Evolutionary conservation across 1,284 basidiomycete genomes (phyloP).

Genomic region (Trametes sp.): DNA sequence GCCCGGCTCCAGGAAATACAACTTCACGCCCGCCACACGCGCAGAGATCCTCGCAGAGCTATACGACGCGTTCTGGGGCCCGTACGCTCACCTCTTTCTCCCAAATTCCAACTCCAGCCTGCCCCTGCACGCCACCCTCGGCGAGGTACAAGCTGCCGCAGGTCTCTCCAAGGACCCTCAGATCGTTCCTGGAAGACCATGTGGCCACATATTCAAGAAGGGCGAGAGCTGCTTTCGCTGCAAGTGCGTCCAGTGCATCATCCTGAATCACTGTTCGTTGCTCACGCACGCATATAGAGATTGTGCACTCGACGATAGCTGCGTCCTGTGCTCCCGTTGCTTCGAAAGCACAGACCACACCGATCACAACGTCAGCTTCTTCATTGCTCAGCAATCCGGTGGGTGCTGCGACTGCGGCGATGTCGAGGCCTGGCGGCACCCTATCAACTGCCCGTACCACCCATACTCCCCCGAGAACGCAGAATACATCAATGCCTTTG

Average conservation of each 20-base stretch:
- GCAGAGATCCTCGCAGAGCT: conserved; percentile 81
- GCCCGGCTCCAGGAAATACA: conserved; percentile 77
- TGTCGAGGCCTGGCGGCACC: conserved; percentile 80
- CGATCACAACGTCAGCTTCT: conserved; percentile 91
- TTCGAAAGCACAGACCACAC: conserved; percentile 86
- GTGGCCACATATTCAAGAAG: conserved; percentile 82
- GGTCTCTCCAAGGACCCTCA: conserved; percentile 66
- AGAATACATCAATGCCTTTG: conserved; percentile 39
- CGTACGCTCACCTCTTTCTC: conserved; percentile 72
- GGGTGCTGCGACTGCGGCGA: conserved; percentile 96
- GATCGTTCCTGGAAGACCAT: conserved; percentile 69
- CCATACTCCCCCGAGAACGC: conserved; percentile 44
- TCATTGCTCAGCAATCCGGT: conserved; percentile 88
- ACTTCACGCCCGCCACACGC: conserved; percentile 73
- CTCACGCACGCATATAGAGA: conserved; percentile 55
- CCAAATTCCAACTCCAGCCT: conserved; percentile 67
- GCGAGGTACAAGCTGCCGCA: conserved; percentile 68
- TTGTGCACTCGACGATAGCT: conserved; percentile 88
- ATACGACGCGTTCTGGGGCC: conserved; percentile 82
- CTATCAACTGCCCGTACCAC: conserved; percentile 78
- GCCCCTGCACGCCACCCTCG: conserved; percentile 65
- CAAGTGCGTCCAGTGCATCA: conserved; percentile 68
- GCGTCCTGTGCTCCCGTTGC: conserved; percentile 87
- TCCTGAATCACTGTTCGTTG: background rate
- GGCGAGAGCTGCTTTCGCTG: conserved; percentile 90